These are phyloP conservation scores for Colletotrichum sp. DNA, from an alignment of 2,329 filamentous ascomycete species.

Conservation along the genomic window DNA sequence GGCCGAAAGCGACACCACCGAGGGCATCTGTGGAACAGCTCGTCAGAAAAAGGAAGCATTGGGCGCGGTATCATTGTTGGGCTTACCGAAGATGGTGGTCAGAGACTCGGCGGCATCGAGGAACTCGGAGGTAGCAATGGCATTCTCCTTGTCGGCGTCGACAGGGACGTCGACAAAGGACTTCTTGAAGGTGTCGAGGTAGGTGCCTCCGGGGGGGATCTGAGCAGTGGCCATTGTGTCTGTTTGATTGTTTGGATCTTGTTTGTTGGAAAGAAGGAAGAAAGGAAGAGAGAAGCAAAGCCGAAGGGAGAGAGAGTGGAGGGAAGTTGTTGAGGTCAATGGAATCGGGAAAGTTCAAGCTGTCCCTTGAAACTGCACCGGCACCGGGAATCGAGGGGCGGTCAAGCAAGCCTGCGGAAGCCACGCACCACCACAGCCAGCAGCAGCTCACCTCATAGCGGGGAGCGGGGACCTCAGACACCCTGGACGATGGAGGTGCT, in stretches of 20 bases:
- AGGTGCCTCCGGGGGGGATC: conserved; percentile 72
- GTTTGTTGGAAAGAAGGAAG: background rate
- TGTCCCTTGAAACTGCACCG: background rate
- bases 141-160: conserved; percentile 74
- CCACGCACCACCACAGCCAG: background rate
- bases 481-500: background rate
- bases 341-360: background rate
- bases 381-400: conserved; percentile 15
- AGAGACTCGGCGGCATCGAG: conserved; percentile 89
- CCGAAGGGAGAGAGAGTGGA: background rate
- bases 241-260: background rate
- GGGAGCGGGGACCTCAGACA: background rate
- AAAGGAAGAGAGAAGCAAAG: background rate
- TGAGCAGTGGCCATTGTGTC: conserved; percentile 57
- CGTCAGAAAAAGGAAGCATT: background rate
- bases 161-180: conserved; percentile 86
- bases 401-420: conserved; percentile 10
- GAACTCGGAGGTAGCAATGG: conserved; percentile 84
- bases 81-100: conserved; percentile 81
- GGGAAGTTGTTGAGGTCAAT: background rate
- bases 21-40: conserved; percentile 55
- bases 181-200: conserved; percentile 83
- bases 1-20: conserved; percentile 78
- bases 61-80: background rate
- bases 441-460: background rate